Base-by-base conservation (phyloP, 352 stramenopile genomes). In the Phytophthora syringae region DNA sequence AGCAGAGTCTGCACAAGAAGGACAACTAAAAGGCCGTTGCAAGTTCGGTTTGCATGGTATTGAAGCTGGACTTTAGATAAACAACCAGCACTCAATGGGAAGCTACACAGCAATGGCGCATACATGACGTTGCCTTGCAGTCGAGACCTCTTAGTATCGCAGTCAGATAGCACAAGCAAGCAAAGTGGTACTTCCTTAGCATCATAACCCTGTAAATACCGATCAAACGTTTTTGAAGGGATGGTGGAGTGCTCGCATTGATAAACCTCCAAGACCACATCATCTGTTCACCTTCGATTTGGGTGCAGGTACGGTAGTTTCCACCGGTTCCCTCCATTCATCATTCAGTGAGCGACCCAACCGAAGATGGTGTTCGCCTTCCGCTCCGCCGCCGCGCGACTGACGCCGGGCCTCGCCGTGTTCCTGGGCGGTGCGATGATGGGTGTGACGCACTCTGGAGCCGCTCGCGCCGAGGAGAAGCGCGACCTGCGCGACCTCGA, bases 401-500 rank as follows among this genome's bases (percentile, higher is more conserved):
- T 84, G 53, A 84, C 74, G 34, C 81, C 52, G 37, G 52, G 62
- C 20, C 56, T 83, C 39, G 76, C 79, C 24, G 61, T 89, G 34
- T 89, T 93, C 60, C 47, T 88, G 39, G 78, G 80, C 40, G 84
- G 84, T 55, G 64, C 77, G 2, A 72, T 70, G 13, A 71, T 84
- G 1, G 82, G 80, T 21, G 62, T 78, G 39, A 65, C 64, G 44
- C 81, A 88, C 64, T 68, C 65, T 21, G 58, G 53, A 32, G 24
- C 60, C 5, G 74, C 81, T 30, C 72, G 57, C 39, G 66, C 74
- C 37, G 74, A 90, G 67, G 82, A 91, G 52, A 90, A 90, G 71
- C 82, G 80, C 68, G 82, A 93, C 70, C 72, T 95, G 55, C 83
- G 88, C 44, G 88, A 95, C 70, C 78, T 90, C 13, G 88, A 95